These are phyloP conservation scores for Tolypocladium pustulatum DNA, from an alignment of 2,329 filamentous ascomycete genomes.

Conservation along the genomic window DNA sequence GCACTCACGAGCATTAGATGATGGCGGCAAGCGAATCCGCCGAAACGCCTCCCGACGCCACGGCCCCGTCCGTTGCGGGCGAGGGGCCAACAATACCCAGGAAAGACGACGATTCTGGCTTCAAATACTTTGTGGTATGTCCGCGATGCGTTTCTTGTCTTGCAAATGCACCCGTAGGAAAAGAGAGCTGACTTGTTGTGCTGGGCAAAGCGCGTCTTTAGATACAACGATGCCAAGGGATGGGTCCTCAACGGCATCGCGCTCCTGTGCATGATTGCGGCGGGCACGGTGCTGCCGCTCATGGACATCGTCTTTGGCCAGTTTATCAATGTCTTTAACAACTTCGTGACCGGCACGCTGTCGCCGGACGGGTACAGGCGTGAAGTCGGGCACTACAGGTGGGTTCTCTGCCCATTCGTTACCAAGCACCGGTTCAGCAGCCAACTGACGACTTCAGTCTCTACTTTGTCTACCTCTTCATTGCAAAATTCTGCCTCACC, in stretches of 20 bases:
- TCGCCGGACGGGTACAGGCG: conserved; percentile 36
- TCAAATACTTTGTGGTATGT: conserved; percentile 15
- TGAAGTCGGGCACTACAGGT: conserved; percentile 35
- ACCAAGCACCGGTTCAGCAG: not conserved
- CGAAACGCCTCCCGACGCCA: not conserved
- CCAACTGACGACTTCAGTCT: conserved; percentile 22
- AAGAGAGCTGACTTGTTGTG: not conserved
- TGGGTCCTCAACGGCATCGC: conserved; percentile 26
- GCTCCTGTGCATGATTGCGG: conserved; percentile 23
- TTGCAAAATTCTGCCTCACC: conserved; percentile 40
- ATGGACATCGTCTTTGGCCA: conserved; percentile 51
- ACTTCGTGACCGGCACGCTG: conserved; percentile 37
- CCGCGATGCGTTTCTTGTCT: too few relatives aligned
- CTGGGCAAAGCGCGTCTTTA: conserved; percentile 21
- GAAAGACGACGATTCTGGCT: conserved; percentile 10
- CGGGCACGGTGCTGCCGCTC: conserved; percentile 32
- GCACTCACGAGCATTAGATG: not conserved
- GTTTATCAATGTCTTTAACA: conserved; percentile 43
- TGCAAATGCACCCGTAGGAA: not conserved
- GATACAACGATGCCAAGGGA: conserved; percentile 25
- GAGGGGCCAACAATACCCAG: too few relatives aligned
- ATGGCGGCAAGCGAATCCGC: not conserved
- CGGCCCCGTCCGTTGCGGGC: not conserved
- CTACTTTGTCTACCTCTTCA: conserved; percentile 49
- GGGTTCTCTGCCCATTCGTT: conserved; percentile 9